A percentile compares a stretch with the other conserved stretches of the same genome.
phyloP scores from a whole-genome alignment of 352 stramenopile species.

The Phytophthora pini region DNA sequence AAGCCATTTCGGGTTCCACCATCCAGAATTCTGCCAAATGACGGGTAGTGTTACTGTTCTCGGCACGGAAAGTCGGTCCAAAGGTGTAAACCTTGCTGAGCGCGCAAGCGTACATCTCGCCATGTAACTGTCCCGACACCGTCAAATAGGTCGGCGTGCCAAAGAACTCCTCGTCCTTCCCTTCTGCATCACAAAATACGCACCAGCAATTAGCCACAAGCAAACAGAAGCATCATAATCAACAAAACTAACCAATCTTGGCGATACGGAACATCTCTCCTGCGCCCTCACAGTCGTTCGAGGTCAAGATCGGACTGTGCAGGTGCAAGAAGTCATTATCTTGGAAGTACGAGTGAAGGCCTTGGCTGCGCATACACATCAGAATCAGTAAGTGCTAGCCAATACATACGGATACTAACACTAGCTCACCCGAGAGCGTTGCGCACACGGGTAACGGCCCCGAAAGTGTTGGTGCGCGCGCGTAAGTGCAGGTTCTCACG shows the following conservation, averaged over 20 bases:
- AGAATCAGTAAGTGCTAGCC: background rate
- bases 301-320: conserved; percentile 96
- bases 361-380: conserved; percentile 46
- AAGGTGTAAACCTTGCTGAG: conserved; percentile 99
- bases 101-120: conserved; percentile 97
- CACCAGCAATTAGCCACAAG: conserved; percentile 17
- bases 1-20: conserved; percentile 96
- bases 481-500: conserved; percentile 96
- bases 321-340: conserved; percentile 80
- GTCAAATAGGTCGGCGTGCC: conserved; percentile 91
- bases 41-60: conserved; percentile 98
- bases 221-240: conserved; percentile 1
- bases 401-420: background rate
- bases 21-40: conserved; percentile 99
- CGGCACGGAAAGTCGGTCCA: conserved; percentile 98
- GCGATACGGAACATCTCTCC: conserved; percentile 98
- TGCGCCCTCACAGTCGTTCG: conserved; percentile 97
- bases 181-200: conserved; percentile 42
- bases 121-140: conserved; percentile 94
- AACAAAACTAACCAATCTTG: conserved; percentile 56
- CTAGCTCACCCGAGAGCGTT: conserved; percentile 83
- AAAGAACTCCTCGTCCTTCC: conserved; percentile 95
- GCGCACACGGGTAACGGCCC: conserved; percentile 94
- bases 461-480: conserved; percentile 97
- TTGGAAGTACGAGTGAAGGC: conserved; percentile 79